Evolutionary conservation across 306 rosid species (phyloP).

Genomic region (Myrica gale): DNA sequence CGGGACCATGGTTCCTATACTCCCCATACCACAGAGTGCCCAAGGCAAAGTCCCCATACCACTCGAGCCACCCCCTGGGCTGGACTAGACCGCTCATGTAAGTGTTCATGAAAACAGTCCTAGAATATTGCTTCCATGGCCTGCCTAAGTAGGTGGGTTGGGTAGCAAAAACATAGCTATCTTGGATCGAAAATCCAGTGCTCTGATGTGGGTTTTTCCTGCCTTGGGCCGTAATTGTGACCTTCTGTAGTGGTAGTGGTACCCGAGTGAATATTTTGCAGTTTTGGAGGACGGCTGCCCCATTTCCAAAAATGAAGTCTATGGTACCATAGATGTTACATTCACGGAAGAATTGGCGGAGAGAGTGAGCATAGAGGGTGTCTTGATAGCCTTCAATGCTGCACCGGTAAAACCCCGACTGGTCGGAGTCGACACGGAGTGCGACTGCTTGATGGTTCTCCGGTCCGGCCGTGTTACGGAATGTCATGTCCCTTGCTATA

Average conservation of each 20-base stretch:
- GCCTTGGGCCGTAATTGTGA: conserved; percentile 82
- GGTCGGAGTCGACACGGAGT: conserved; percentile 78
- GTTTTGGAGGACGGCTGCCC: conserved; percentile 71
- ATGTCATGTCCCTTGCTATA: conserved; percentile 68
- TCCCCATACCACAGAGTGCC: conserved; percentile 84
- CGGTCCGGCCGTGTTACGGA: conserved; percentile 73
- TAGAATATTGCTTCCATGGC: conserved; percentile 74
- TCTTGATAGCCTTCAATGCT: conserved; percentile 86
- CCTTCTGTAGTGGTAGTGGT: conserved; percentile 70
- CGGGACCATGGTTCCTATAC: conserved; percentile 68
- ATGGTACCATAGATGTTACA: conserved; percentile 76
- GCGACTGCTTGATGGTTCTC: conserved; percentile 77
- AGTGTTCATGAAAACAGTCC: conserved; percentile 72
- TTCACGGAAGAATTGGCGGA: conserved; percentile 75
- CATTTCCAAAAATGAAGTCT: conserved; percentile 86
- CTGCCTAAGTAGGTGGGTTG: conserved; percentile 74
- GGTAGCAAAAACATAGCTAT: conserved; percentile 61
- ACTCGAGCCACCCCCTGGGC: conserved; percentile 82
- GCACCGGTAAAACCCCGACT: conserved; percentile 74
- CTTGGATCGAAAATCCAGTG: conserved; percentile 74
- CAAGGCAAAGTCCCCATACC: conserved; percentile 75
- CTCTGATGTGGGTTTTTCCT: conserved; percentile 72
- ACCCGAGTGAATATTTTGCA: conserved; percentile 76
- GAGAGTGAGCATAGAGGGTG: conserved; percentile 78
- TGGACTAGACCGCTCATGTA: conserved; percentile 72